Percentiles rank a stretch among this genome's conserved stretches.
These are phyloP conservation scores for Shiraia sp. DNA, from an alignment of 2,329 filamentous ascomycete genomes.

Conservation along the genomic window DNA sequence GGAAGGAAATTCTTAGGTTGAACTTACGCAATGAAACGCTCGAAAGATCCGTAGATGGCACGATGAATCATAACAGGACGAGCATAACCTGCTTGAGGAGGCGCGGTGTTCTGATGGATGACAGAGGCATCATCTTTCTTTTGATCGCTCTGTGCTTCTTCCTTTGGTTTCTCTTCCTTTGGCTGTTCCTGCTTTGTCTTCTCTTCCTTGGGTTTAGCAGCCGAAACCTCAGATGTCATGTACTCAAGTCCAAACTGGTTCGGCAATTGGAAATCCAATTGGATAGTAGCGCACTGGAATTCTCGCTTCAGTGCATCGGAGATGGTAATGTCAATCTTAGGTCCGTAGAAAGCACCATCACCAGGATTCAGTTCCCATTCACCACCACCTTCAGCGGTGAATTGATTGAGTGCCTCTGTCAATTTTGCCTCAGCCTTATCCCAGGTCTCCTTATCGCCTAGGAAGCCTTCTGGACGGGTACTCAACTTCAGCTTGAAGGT, in stretches of 20 bases:
- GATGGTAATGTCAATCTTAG: slow-evolving; percentile 97
- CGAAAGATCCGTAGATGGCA: slow-evolving; percentile 74
- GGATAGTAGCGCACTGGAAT: slow-evolving; percentile 90
- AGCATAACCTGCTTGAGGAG: slow-evolving; percentile 60
- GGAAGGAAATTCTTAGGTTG: not conserved
- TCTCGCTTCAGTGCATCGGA: slow-evolving; percentile 83
- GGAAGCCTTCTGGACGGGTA: slow-evolving; percentile 84
- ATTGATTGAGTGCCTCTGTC: slow-evolving; percentile 76
- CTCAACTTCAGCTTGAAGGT: slow-evolving; percentile 94
- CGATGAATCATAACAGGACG: slow-evolving; percentile 87
- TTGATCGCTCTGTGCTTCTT: slow-evolving; percentile 25
- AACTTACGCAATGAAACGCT: slow-evolving; percentile 64
- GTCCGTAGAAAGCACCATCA: slow-evolving; percentile 97
- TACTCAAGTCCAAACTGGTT: slow-evolving; percentile 88
- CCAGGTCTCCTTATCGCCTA: slow-evolving; percentile 87
- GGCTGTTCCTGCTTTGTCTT: slow-evolving; percentile 26
- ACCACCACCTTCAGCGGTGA: slow-evolving; percentile 61
- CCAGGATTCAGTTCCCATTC: slow-evolving; percentile 91
- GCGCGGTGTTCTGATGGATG: slow-evolving; percentile 29
- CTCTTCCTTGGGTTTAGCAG: slow-evolving; percentile 45
- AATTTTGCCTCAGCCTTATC: slow-evolving; percentile 83
- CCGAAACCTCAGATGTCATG: slow-evolving; percentile 68
- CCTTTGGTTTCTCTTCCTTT: slow-evolving; percentile 25
- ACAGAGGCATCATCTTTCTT: slow-evolving; percentile 18
- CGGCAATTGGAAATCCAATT: slow-evolving; percentile 86